Conservation (phyloP, 345 rosid species). For the Eucalyptus shirleyi region DNA sequence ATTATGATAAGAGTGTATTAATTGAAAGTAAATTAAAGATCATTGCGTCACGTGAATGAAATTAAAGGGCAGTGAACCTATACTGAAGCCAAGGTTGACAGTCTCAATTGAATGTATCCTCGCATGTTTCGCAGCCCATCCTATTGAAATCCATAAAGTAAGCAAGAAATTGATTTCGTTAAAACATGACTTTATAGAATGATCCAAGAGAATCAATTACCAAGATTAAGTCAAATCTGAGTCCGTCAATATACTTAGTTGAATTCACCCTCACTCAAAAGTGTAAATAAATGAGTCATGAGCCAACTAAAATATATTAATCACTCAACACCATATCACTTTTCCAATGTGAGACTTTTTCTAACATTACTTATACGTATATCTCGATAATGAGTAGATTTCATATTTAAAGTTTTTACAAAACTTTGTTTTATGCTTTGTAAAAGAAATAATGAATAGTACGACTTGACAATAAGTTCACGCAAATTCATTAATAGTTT, state of each 20-base stretch:
- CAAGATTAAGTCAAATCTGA: neutral
- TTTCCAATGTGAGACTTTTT: rapidly evolving
- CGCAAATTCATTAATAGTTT: neutral
- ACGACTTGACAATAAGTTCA: neutral
- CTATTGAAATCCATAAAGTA: neutral
- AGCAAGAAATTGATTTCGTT: neutral
- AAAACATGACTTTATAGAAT: neutral
- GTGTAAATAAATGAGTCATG: no score
- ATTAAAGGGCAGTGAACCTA: rapidly evolving
- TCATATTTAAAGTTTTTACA: neutral
- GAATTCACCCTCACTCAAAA: neutral
- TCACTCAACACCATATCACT: no score
- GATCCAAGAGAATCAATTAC: neutral
- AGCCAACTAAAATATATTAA: neutral
- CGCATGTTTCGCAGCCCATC: neutral
- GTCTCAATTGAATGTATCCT: neutral
- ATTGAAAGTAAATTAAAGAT: neutral
- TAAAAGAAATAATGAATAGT: neutral
- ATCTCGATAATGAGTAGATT: neutral
- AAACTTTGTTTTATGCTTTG: neutral
- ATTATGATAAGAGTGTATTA: neutral
- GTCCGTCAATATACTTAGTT: rapidly evolving
- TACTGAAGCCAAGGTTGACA: neutral
- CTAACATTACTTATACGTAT: neutral
- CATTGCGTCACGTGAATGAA: neutral